Conservation (phyloP, 2,329 filamentous ascomycete genomes). For the Calonectria honghensis region DNA sequence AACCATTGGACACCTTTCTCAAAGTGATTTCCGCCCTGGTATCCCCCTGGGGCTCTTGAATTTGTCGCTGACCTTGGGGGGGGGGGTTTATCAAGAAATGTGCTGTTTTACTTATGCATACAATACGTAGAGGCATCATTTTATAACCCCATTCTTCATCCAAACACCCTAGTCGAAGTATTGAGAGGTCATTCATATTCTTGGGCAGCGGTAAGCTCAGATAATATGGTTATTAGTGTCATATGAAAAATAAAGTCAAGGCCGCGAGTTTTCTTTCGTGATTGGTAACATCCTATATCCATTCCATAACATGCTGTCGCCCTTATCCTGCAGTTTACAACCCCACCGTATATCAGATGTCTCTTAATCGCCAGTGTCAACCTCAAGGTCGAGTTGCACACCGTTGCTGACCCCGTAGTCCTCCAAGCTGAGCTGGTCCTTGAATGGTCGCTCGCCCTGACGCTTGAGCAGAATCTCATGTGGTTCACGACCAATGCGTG, state of each 20-base stretch:
- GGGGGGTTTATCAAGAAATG: background rate
- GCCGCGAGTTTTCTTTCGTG: background rate
- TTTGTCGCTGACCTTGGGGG: background rate
- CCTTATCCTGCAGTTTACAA: background rate
- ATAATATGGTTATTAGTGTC: background rate
- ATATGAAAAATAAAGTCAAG: background rate
- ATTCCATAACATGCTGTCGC: background rate
- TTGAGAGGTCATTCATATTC: background rate
- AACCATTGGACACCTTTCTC: background rate
- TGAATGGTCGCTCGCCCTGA: slow-evolving; percentile 94
- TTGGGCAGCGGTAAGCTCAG: background rate
- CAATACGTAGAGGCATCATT: background rate
- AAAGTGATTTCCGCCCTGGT: background rate
- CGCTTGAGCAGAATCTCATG: slow-evolving; percentile 94
- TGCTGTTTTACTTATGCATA: background rate
- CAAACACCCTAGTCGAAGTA: too few species aligned
- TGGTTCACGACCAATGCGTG: slow-evolving; percentile 89
- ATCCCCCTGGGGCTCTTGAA: background rate
- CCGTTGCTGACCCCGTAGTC: slow-evolving; percentile 97
- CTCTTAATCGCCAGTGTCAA: slow-evolving; percentile 75
- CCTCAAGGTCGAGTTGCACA: slow-evolving; percentile 80
- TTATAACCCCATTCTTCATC: background rate
- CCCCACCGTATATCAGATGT: background rate
- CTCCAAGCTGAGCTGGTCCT: slow-evolving; percentile 89
- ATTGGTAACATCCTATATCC: background rate